Evolutionary conservation across 768 basidiomycete genomes (phyloP).

Genomic region (Mycena albidolilacea): DNA sequence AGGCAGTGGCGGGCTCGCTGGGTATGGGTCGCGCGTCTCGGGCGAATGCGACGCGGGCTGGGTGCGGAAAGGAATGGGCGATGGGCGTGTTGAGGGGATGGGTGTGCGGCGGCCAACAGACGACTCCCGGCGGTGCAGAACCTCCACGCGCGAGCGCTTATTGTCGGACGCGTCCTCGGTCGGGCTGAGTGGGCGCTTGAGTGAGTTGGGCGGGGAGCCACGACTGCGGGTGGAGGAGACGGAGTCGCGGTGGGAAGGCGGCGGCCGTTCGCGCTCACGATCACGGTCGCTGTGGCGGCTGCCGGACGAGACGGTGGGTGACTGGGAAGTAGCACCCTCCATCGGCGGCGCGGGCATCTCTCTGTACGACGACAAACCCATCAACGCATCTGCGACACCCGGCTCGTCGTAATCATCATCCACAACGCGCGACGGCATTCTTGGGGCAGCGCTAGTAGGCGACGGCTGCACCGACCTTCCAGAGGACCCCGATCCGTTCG

Average conservation of each 20-base stretch:
- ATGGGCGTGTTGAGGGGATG: constrained; percentile 72
- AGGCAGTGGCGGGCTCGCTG: constrained; percentile 70
- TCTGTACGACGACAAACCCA: constrained; percentile 72
- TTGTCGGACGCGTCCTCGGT: constrained; percentile 68
- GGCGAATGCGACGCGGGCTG: constrained; percentile 81
- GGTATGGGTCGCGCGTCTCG: constrained; percentile 71
- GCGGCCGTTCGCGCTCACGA: constrained; percentile 61
- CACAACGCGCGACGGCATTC: constrained; percentile 76
- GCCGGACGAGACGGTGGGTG: constrained; percentile 72
- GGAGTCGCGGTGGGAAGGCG: constrained; percentile 73
- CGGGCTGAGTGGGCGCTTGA: constrained; percentile 82
- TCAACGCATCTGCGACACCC: constrained; percentile 87
- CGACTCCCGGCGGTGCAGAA: constrained; percentile 63
- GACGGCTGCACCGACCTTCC: constrained; percentile 79
- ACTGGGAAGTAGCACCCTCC: constrained; percentile 58
- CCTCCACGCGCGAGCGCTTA: constrained; percentile 78
- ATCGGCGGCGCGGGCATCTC: constrained; percentile 47
- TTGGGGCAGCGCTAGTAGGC: constrained; percentile 72
- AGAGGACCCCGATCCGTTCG: constrained; percentile 74
- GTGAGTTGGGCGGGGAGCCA: constrained; percentile 68
- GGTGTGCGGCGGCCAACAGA: constrained; percentile 71
- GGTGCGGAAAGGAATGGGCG: constrained; percentile 81
- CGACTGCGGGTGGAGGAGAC: constrained; percentile 77
- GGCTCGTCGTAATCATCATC: constrained; percentile 96
- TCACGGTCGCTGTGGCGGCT: constrained; percentile 66